Evolutionary conservation across 352 stramenopile species (phyloP).

Genomic region (Pythium pyrilobum): DNA sequence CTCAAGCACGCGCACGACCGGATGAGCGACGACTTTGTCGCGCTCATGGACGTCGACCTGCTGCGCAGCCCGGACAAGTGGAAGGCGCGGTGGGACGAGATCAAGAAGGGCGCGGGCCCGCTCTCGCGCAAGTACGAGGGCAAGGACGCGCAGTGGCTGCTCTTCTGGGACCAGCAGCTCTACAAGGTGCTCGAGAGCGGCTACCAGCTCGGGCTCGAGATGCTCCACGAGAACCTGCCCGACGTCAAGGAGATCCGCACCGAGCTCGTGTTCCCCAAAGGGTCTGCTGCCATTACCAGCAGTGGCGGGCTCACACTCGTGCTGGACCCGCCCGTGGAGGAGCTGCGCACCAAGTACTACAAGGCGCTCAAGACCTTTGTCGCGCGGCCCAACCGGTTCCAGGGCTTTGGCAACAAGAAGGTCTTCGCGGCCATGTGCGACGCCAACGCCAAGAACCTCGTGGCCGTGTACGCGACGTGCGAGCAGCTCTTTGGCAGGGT

Average conservation of each 20-base stretch:
- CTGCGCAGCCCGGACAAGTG: conserved; percentile 79
- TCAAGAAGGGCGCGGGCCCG: conserved; percentile 65
- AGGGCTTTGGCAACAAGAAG: conserved; percentile 81
- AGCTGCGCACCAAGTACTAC: conserved; percentile 93
- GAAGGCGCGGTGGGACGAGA: conserved; percentile 83
- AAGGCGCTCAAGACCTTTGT: conserved; percentile 95
- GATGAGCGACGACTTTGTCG: conserved; percentile 68
- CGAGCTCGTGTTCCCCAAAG: conserved; percentile 60
- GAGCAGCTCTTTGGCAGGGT: conserved; percentile 88
- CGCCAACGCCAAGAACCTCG: conserved; percentile 78
- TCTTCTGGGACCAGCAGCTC: conserved; percentile 93
- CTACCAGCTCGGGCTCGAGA: conserved; percentile 93
- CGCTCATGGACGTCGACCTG: conserved; percentile 89
- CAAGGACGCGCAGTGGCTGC: conserved; percentile 86
- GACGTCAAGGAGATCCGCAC: conserved; percentile 87
- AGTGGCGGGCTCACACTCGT: conserved; percentile 36
- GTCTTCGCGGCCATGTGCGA: conserved; percentile 89
- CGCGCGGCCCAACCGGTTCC: conserved; percentile 83
- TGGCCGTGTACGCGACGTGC: conserved; percentile 89
- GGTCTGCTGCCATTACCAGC: not conserved
- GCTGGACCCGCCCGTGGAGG: conserved; percentile 90
- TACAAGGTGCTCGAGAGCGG: conserved; percentile 94
- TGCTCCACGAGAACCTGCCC: conserved; percentile 90
- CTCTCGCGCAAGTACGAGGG: conserved; percentile 78
- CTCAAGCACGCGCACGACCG: conserved; percentile 88